Conservation (phyloP, 768 basidiomycete genomes). For the Rhizopogon salebrosus region DNA sequence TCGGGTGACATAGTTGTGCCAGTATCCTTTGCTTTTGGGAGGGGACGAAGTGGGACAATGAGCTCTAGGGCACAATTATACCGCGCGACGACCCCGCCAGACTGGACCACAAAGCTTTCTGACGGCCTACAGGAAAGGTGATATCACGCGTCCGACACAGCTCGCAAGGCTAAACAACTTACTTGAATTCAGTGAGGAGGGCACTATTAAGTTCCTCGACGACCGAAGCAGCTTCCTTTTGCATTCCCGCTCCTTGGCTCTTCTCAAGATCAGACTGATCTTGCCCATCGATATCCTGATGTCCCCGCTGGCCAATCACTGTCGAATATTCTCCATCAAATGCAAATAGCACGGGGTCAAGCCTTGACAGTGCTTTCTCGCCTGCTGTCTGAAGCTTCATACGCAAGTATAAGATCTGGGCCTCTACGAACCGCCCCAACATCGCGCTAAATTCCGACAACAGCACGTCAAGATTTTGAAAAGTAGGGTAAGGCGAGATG, state of each 20-base stretch:
- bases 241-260: constrained; percentile 9
- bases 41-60: constrained; percentile 12
- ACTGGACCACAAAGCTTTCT: constrained; percentile 16
- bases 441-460: constrained; percentile 11
- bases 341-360: constrained; percentile 10
- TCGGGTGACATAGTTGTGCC: not conserved
- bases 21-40: not conserved
- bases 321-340: constrained; percentile 24
- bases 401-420: constrained; percentile 17
- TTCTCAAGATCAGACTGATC: not conserved
- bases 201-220: constrained; percentile 10
- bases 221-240: constrained; percentile 12
- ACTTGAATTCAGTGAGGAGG: constrained; percentile 16
- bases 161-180: not conserved
- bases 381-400: constrained; percentile 9
- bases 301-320: constrained; percentile 9
- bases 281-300: not conserved
- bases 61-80: constrained; percentile 21
- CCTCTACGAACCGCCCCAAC: constrained; percentile 18
- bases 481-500: constrained; percentile 11
- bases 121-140: constrained; percentile 6
- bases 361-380: not conserved
- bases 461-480: constrained; percentile 15
- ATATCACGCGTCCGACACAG: not conserved
- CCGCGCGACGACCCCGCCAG: constrained; percentile 17